These are phyloP conservation scores for Ceriops decandra DNA, from an alignment of 345 rosid genomes.

Conservation along the genomic window DNA sequence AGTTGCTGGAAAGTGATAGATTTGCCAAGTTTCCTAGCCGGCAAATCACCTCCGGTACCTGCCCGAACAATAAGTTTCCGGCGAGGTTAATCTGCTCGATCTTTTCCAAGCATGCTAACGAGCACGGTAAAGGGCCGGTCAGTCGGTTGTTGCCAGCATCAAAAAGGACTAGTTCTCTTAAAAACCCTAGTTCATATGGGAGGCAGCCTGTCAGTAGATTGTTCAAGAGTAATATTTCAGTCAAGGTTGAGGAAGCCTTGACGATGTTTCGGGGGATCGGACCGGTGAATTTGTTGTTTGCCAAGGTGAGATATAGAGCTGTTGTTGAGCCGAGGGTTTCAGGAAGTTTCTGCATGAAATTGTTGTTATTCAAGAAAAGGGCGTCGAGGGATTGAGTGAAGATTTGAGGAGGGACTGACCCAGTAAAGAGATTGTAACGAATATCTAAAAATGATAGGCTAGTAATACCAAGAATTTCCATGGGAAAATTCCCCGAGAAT, in stretches of 20 bases:
- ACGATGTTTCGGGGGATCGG: slow-evolving; percentile 34
- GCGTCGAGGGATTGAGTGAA: slow-evolving; percentile 29
- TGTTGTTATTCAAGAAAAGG: slow-evolving; percentile 45
- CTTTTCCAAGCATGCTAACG: slow-evolving; percentile 37
- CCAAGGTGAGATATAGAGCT: slow-evolving; percentile 36
- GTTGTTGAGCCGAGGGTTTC: slow-evolving; percentile 30
- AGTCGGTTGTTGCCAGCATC: slow-evolving; percentile 38
- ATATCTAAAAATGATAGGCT: slow-evolving; percentile 36
- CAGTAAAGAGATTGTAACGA: slow-evolving; percentile 40
- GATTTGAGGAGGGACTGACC: slow-evolving; percentile 34
- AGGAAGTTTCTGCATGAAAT: slow-evolving; percentile 32
- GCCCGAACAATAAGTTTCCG: slow-evolving; percentile 25
- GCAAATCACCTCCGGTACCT: too few relatives aligned
- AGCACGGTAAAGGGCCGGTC: slow-evolving; percentile 44
- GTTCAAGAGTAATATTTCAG: slow-evolving; percentile 36
- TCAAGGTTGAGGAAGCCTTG: slow-evolving; percentile 25
- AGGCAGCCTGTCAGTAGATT: slow-evolving; percentile 36
- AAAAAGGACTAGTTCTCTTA: slow-evolving; percentile 28
- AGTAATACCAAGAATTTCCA: slow-evolving; percentile 19
- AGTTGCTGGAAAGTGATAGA: slow-evolving; percentile 39
- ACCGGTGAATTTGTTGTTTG: slow-evolving; percentile 43
- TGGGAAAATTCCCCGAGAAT: slow-evolving; percentile 31
- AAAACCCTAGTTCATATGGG: slow-evolving; percentile 42
- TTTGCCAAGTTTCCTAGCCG: slow-evolving; percentile 8
- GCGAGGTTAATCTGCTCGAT: slow-evolving; percentile 41